Evolutionary conservation across 768 basidiomycete species (phyloP).

Genomic region (Trametes cingulata): DNA sequence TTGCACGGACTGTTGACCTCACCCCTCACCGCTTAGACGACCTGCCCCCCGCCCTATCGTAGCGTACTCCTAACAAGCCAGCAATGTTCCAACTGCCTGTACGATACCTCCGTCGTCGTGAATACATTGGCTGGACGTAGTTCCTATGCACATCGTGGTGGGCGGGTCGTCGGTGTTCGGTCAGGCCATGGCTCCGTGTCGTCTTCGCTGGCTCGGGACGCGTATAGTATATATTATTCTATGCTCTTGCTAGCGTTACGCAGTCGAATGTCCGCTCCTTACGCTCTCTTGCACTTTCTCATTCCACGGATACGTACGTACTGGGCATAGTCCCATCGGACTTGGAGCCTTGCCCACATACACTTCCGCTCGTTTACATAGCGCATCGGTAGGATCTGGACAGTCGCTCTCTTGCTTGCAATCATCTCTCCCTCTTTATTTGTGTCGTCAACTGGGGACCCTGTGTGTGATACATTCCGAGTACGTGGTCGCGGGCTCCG

Average conservation of each 20-base stretch:
- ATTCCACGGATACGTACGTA: constrained; percentile 4
- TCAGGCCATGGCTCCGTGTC: not conserved
- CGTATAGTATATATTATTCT: constrained; percentile 15
- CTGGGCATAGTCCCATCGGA: not conserved
- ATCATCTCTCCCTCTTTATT: not conserved
- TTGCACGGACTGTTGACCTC: constrained; percentile 22
- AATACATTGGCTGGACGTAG: constrained; percentile 27
- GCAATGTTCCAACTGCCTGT: constrained; percentile 25
- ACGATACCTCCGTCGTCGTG: constrained; percentile 25
- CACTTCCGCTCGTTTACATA: constrained; percentile 10
- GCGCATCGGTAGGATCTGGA: constrained; percentile 12
- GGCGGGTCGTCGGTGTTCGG: not conserved
- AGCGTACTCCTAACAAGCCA: constrained; percentile 26
- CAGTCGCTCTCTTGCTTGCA: not conserved
- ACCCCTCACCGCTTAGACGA: constrained; percentile 20
- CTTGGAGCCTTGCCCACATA: constrained; percentile 5
- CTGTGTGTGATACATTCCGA: not conserved
- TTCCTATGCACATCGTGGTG: constrained; percentile 4
- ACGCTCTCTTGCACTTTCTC: not conserved
- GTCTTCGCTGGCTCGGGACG: constrained; percentile 18
- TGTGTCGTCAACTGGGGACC: not conserved
- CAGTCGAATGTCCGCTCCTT: not conserved
- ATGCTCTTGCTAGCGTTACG: not conserved
- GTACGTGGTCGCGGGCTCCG: not conserved
- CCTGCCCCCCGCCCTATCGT: constrained; percentile 21